These are phyloP conservation scores for Tephrocybe rancida DNA, from an alignment of 768 basidiomycete species.

Conservation along the genomic window DNA sequence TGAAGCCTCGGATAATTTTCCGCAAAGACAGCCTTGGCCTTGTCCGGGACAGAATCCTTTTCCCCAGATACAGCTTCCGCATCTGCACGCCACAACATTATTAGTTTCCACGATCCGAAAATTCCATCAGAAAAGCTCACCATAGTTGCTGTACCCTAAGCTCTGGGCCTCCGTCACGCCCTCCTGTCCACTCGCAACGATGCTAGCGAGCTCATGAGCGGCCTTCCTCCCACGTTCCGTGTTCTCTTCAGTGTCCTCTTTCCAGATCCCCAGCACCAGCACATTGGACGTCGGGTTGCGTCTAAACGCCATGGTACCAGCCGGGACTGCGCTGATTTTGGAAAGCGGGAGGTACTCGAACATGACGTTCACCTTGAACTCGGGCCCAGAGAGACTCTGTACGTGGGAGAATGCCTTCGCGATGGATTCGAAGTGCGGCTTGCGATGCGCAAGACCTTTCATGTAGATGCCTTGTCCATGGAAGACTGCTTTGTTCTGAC, in stretches of 20 bases:
- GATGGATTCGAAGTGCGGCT: conserved; percentile 28
- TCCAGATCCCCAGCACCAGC: conserved; percentile 40
- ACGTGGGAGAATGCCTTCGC: conserved; percentile 30
- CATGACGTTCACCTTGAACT: conserved; percentile 31
- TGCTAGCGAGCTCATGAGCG: conserved; percentile 28
- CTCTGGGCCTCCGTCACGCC: conserved; percentile 28
- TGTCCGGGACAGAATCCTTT: conserved; percentile 14
- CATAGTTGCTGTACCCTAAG: conserved; percentile 50
- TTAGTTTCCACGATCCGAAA: neutral
- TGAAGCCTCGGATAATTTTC: conserved; percentile 39
- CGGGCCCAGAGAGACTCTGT: conserved; percentile 24
- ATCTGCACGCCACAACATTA: neutral
- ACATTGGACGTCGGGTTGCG: conserved; percentile 36
- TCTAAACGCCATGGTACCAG: conserved; percentile 39
- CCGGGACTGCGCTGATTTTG: conserved; percentile 37
- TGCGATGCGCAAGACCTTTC: conserved; percentile 40
- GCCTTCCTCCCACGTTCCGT: conserved; percentile 24
- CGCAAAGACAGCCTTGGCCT: conserved; percentile 31
- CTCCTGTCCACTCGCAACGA: conserved; percentile 31
- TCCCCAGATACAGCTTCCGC: conserved; percentile 9
- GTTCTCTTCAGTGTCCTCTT: conserved; percentile 30
- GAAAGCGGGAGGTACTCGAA: conserved; percentile 45
- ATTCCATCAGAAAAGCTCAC: conserved; percentile 23
- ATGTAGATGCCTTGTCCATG: conserved; percentile 46
- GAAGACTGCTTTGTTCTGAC: conserved; percentile 36